phyloP scores from a whole-genome alignment of 2,329 filamentous ascomycete species.

The Furcasterigmium sp. region DNA sequence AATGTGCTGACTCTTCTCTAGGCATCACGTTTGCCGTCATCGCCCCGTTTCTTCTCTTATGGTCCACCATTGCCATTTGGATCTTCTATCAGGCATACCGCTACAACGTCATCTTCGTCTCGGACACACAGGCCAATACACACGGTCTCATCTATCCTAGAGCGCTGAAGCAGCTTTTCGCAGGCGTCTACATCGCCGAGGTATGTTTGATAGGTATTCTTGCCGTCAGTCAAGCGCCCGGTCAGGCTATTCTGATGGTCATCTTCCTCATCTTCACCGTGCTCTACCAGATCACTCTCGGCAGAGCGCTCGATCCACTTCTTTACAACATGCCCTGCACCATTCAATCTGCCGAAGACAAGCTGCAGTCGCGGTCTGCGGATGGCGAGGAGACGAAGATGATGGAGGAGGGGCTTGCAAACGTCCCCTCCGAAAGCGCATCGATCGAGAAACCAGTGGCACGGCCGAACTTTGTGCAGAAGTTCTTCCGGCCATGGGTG shows the following conservation, averaged over 20 bases:
- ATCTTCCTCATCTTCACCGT: conserved; percentile 55
- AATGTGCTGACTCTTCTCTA: conserved; percentile 7
- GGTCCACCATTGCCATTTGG: conserved; percentile 61
- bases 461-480: conserved; percentile 52
- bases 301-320: no score
- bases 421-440: conserved; percentile 11
- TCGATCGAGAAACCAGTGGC: conserved; percentile 27
- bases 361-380: neutral
- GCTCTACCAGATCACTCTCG: conserved; percentile 34
- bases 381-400: neutral
- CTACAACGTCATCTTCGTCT: conserved; percentile 71
- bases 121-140: conserved; percentile 64
- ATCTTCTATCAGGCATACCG: conserved; percentile 72
- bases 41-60: conserved; percentile 66
- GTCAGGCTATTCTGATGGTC: conserved; percentile 58
- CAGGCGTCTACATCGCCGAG: conserved; percentile 65
- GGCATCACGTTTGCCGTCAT: conserved; percentile 69
- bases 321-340: no score
- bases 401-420: conserved; percentile 12
- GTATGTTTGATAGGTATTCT: conserved; percentile 67
- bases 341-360: no score
- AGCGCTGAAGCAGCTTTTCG: conserved; percentile 66
- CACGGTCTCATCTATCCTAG: conserved; percentile 68
- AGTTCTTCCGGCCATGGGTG: conserved; percentile 73
- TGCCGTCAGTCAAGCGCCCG: conserved; percentile 49